Percentiles rank a stretch among this genome's conserved stretches.
These are phyloP conservation scores for Amniculicola lignicola DNA, from an alignment of 495 filamentous ascomycete species.

Conservation along the genomic window DNA sequence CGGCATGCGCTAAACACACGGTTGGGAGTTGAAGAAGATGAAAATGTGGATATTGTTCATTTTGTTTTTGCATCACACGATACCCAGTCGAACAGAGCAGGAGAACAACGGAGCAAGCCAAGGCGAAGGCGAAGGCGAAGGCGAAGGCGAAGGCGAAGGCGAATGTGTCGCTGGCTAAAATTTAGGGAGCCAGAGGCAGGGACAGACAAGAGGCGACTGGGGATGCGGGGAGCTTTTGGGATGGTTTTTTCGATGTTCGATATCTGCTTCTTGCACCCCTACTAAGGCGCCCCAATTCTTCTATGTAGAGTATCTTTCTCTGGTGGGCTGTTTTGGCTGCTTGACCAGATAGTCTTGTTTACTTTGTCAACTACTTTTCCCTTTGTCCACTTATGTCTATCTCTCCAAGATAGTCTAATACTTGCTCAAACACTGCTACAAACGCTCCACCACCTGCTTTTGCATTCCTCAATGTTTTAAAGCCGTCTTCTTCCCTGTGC, in stretches of 20 bases:
- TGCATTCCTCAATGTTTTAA: too few relatives aligned
- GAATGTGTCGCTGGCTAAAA: background rate
- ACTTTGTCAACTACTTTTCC: background rate
- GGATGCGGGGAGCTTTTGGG: slow-evolving; percentile 1
- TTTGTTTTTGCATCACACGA: slow-evolving; percentile 30
- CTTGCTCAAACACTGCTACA: too few relatives aligned
- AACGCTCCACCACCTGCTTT: too few relatives aligned
- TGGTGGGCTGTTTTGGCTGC: background rate
- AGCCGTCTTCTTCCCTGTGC: too few relatives aligned
- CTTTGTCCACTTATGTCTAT: too few relatives aligned
- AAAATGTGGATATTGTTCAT: slow-evolving; percentile 29
- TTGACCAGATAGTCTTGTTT: background rate
- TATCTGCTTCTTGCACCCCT: background rate
- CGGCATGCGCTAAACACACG: slow-evolving; percentile 6
- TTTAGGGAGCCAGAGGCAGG: background rate
- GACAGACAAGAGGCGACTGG: slow-evolving; percentile 12
- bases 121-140: too few relatives aligned
- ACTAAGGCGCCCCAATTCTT: background rate
- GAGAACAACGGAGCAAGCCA: slow-evolving; percentile 1
- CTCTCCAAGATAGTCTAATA: too few relatives aligned
- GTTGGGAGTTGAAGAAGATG: slow-evolving; percentile 22
- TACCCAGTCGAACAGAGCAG: slow-evolving; percentile 31
- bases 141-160: background rate
- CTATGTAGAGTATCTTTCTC: background rate
- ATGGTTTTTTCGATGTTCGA: slow-evolving; percentile 1